phyloP scores from a whole-genome alignment of 2,329 filamentous ascomycete species.

The Scedosporium aurantiacum region DNA sequence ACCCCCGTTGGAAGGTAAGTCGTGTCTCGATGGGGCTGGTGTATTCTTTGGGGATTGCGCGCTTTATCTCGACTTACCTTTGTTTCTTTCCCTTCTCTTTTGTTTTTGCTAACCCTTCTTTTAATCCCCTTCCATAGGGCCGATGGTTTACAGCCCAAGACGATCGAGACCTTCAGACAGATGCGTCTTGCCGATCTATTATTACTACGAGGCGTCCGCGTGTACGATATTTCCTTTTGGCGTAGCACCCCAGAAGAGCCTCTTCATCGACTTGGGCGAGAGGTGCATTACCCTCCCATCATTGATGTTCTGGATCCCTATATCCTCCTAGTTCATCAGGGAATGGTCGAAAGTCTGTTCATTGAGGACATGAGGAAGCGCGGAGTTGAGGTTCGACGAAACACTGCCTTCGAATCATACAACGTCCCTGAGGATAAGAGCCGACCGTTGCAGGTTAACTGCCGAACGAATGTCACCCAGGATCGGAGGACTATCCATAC shows the following conservation, averaged over 20 bases:
- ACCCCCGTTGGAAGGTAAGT: conserved; percentile 50
- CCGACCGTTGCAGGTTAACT: conserved; percentile 38
- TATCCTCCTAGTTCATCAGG: conserved; percentile 55
- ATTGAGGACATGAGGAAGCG: conserved; percentile 57
- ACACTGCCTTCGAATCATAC: conserved; percentile 52
- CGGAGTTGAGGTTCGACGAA: conserved; percentile 51
- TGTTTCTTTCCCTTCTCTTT: not conserved
- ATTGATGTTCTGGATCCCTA: conserved; percentile 47
- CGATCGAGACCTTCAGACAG: conserved; percentile 65
- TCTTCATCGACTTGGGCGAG: conserved; percentile 50
- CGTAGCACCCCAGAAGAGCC: conserved; percentile 38
- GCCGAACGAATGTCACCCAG: conserved; percentile 38
- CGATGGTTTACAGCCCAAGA: conserved; percentile 67
- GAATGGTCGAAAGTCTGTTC: conserved; percentile 63
- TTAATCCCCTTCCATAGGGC: conserved; percentile 29
- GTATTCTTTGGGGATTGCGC: too few relatives aligned
- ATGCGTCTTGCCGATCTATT: conserved; percentile 61
- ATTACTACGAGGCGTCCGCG: conserved; percentile 53
- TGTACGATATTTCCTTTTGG: conserved; percentile 70
- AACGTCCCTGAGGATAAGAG: conserved; percentile 31
- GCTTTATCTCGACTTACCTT: not conserved
- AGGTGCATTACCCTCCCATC: conserved; percentile 56
- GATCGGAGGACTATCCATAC: conserved; percentile 40
- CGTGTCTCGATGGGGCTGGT: not conserved
- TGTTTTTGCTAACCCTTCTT: not conserved